These are phyloP conservation scores for Aquilaria malaccensis DNA, from an alignment of 345 rosid genomes.

Conservation along the genomic window DNA sequence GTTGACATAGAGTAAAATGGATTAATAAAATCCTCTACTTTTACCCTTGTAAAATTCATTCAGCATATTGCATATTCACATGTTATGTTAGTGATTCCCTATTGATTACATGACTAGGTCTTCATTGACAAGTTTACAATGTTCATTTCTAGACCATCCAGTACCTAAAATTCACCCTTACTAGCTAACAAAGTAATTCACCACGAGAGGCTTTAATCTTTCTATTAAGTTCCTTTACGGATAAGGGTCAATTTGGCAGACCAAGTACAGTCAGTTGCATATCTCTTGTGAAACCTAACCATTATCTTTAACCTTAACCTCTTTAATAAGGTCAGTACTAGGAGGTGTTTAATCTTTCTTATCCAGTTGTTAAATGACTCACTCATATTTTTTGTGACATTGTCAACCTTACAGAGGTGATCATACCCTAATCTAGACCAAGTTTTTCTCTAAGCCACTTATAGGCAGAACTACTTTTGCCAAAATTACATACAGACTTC, in stretches of 20 bases:
- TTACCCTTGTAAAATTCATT: neutral
- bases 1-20: neutral
- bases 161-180: neutral
- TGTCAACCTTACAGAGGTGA: neutral
- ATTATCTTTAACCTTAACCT: neutral
- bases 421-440: neutral
- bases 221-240: neutral
- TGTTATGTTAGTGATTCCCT: neutral
- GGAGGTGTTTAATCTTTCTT: neutral
- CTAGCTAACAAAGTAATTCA: neutral
- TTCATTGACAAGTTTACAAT: neutral
- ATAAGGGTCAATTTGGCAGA: rapidly evolving
- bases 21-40: neutral
- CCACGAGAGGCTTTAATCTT: too few species aligned
- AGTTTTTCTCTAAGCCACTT: neutral
- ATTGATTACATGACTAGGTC: neutral
- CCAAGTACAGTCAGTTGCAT: neutral
- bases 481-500: neutral
- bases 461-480: neutral
- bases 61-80: neutral
- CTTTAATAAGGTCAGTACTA: neutral
- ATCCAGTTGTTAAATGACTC: neutral
- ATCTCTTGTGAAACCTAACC: neutral
- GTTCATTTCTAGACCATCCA: neutral
- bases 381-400: neutral